Conservation (phyloP, 2,329 filamentous ascomycete genomes). For the Aspergillus pseudoterreus region DNA sequence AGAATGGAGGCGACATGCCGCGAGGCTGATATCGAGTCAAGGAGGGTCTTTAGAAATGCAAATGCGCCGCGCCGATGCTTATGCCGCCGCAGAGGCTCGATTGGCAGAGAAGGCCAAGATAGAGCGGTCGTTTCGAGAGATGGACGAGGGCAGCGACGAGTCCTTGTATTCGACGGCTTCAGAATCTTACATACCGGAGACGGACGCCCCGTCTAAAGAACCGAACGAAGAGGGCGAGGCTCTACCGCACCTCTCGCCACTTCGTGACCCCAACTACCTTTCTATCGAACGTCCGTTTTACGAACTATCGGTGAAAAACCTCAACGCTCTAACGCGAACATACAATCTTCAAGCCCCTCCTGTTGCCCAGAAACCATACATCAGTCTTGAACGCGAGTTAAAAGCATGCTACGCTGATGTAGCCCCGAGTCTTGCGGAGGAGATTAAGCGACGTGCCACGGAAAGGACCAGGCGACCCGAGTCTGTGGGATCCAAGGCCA, state of each 20-base stretch:
- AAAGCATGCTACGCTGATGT: conserved; percentile 79
- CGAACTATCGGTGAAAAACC: conserved; percentile 67
- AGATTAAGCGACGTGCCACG: conserved; percentile 67
- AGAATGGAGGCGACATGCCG: conserved; percentile 82
- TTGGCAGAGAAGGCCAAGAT: conserved; percentile 22
- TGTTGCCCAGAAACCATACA: conserved; percentile 90
- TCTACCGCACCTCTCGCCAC: conserved; percentile 54
- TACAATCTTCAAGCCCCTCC: conserved; percentile 96
- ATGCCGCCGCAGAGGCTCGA: conserved; percentile 69
- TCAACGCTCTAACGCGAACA: conserved; percentile 76
- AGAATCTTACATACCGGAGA: neutral
- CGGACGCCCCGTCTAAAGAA: conserved; percentile 2
- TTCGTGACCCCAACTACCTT: conserved; percentile 77
- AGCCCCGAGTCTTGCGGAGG: conserved; percentile 68
- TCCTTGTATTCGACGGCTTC: neutral
- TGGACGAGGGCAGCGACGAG: conserved; percentile 9
- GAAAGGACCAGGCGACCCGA: conserved; percentile 41
- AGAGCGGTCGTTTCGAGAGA: conserved; percentile 21
- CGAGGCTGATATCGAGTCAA: conserved; percentile 69
- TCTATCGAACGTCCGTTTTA: conserved; percentile 70
- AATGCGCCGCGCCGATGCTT: conserved; percentile 65
- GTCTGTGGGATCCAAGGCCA: conserved; percentile 23
- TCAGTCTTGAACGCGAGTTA: conserved; percentile 77
- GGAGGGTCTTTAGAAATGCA: conserved; percentile 74
- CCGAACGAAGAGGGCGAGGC: conserved; percentile 12